Conservation (phyloP, 306 rosid species). For the Quercus variabilis region DNA sequence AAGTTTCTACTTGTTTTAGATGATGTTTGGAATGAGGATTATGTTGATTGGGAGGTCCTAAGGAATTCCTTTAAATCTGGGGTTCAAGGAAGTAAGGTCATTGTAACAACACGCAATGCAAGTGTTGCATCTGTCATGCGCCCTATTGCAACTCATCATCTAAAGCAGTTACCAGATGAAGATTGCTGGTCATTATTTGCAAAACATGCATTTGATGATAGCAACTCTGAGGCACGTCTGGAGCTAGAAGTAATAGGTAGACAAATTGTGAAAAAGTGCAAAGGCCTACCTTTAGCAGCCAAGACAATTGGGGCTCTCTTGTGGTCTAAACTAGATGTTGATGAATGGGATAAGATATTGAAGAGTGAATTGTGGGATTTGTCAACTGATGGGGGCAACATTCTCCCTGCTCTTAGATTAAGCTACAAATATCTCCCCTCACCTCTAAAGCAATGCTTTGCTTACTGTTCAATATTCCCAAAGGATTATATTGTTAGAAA, state of each 20-base stretch:
- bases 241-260: neutral
- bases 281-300: neutral
- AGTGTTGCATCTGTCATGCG: neutral
- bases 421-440: no score
- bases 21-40: no score
- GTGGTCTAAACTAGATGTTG: neutral
- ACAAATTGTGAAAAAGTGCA: neutral
- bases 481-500: no score
- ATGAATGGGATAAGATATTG: neutral
- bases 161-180: neutral
- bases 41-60: no score
- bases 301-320: neutral
- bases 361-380: neutral
- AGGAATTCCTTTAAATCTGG: no score
- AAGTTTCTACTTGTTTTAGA: constrained; percentile 7
- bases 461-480: no score
- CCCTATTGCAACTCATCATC: neutral
- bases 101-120: constrained; percentile 7
- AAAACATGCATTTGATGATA: neutral
- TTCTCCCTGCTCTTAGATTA: no score
- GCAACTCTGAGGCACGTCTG: neutral
- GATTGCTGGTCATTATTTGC: constrained; percentile 8
- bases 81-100: neutral
- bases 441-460: no score
- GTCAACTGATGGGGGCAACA: neutral